These are phyloP conservation scores for Leccinum incarnatum DNA, from an alignment of 768 basidiomycete species.

Conservation along the genomic window DNA sequence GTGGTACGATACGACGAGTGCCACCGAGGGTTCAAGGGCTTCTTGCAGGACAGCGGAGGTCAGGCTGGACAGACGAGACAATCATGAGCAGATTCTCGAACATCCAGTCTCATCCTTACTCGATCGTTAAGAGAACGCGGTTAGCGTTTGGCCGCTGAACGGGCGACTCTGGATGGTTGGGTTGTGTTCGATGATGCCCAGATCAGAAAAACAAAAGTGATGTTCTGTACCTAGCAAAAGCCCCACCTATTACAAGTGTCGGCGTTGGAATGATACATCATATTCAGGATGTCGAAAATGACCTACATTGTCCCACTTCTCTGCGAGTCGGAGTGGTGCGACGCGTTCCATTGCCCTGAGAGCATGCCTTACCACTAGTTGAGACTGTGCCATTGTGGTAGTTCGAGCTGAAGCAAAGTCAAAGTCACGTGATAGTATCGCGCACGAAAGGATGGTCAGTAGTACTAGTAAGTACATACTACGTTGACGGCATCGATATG, in stretches of 20 bases:
- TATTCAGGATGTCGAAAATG: background rate
- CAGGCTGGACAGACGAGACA: conserved; percentile 45
- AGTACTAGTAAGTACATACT: too few relatives aligned
- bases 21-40: conserved; percentile 56
- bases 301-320: conserved; percentile 92
- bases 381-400: conserved; percentile 13
- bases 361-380: conserved; percentile 41
- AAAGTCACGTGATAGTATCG: too few relatives aligned
- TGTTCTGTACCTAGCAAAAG: conserved; percentile 57
- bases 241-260: conserved; percentile 52
- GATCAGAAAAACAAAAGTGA: conserved; percentile 6
- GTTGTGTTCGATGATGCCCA: background rate
- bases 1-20: conserved; percentile 80
- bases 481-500: too few relatives aligned
- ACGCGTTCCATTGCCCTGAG: conserved; percentile 76
- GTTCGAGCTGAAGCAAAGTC: background rate
- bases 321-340: conserved; percentile 83
- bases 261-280: conserved; percentile 5
- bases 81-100: conserved; percentile 20
- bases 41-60: conserved; percentile 70
- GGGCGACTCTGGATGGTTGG: conserved; percentile 48
- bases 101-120: conserved; percentile 37
- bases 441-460: too few relatives aligned
- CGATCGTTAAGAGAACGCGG: conserved; percentile 65
- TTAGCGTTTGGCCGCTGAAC: conserved; percentile 44